Conservation (phyloP, 106 monocot species). For the Apostasia shenzhenica region DNA sequence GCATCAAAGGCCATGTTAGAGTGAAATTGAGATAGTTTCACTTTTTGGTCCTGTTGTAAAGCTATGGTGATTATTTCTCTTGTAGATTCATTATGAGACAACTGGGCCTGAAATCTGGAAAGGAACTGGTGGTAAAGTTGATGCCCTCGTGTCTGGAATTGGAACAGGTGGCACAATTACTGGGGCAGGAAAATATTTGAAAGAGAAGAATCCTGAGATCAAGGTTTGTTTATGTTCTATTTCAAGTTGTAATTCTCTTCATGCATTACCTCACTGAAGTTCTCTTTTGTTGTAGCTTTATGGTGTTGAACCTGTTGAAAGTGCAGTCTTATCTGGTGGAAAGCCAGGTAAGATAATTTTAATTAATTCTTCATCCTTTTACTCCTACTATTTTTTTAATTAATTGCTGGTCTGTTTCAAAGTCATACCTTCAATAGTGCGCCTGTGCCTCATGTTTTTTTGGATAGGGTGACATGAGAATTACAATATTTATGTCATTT, state of each 20-base stretch:
- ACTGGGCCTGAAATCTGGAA: slow-evolving; percentile 73
- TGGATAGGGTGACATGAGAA: too few relatives aligned
- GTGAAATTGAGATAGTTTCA: background rate
- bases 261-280: background rate
- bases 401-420: too few relatives aligned
- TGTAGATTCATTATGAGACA: slow-evolving; percentile 60
- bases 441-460: too few relatives aligned
- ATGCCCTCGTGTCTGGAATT: slow-evolving; percentile 38
- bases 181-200: slow-evolving; percentile 56
- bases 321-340: slow-evolving; percentile 52
- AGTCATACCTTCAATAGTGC: too few relatives aligned
- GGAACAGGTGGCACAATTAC: slow-evolving; percentile 51
- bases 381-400: too few relatives aligned
- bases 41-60: background rate
- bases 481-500: too few relatives aligned
- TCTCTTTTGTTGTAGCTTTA: slow-evolving; percentile 24
- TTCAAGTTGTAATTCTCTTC: background rate
- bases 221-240: slow-evolving; percentile 23
- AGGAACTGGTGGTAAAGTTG: slow-evolving; percentile 48
- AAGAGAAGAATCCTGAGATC: slow-evolving; percentile 55
- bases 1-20: background rate
- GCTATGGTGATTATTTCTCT: too few relatives aligned
- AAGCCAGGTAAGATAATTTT: slow-evolving; percentile 19
- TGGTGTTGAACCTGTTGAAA: slow-evolving; percentile 65
- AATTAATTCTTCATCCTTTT: background rate